phyloP scores from a whole-genome alignment of 306 rosid genomes.

The Rosa multiflora region DNA sequence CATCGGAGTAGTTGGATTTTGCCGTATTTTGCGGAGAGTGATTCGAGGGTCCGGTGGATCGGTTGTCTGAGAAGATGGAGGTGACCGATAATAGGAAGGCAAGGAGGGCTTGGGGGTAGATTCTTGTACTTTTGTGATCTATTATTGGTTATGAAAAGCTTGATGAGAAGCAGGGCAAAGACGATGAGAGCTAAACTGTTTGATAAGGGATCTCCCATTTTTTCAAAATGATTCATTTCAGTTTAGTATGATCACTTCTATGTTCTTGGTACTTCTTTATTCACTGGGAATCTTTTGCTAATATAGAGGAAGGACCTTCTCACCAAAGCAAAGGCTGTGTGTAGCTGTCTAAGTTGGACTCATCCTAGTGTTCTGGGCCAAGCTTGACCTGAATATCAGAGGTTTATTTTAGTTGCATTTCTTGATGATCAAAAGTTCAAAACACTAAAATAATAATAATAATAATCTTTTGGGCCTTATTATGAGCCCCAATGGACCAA shows the following conservation, averaged over 20 bases:
- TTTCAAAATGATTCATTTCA: too few species aligned
- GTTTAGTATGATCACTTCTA: neutral
- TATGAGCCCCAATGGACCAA: neutral
- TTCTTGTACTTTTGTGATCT: neutral
- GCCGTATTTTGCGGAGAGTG: conserved; percentile 24
- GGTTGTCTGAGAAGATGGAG: conserved; percentile 38
- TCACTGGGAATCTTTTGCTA: neutral
- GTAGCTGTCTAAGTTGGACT: too few species aligned
- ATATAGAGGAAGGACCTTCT: too few species aligned
- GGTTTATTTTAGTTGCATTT: too few species aligned
- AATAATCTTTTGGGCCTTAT: neutral
- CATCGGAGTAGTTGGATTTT: conserved; percentile 18
- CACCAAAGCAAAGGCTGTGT: too few species aligned
- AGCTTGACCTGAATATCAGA: too few species aligned
- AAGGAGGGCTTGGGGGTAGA: conserved; percentile 35
- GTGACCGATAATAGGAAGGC: conserved; percentile 37
- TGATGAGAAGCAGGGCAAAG: neutral
- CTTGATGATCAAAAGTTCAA: neutral
- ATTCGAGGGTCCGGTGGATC: conserved; percentile 20
- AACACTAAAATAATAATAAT: too few species aligned
- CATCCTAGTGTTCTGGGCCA: too few species aligned
- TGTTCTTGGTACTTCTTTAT: neutral
- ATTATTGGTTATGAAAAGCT: neutral
- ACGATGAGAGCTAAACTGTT: neutral
- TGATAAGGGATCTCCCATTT: conserved; percentile 9